Conservation (phyloP, 768 basidiomycete genomes). For the Mycena latifolia region DNA sequence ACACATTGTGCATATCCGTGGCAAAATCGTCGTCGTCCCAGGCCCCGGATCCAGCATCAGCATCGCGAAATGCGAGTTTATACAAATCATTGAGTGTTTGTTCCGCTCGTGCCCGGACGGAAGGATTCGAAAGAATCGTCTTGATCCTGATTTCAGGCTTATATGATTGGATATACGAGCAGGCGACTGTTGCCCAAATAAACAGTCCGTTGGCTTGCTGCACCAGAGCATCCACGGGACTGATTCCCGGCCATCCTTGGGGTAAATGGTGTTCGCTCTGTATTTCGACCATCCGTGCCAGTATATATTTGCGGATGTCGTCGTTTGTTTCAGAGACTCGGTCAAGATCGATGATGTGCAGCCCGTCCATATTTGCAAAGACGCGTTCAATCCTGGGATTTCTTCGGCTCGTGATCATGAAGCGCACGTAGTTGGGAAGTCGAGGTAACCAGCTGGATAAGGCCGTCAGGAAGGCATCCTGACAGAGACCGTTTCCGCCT, state of each 20-base stretch:
- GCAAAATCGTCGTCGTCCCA: slow-evolving; percentile 4
- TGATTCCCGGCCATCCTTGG: background rate
- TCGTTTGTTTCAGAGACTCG: background rate
- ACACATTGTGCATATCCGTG: background rate
- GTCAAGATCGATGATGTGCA: slow-evolving; percentile 9
- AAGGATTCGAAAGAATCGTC: slow-evolving; percentile 5
- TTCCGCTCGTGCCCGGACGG: background rate
- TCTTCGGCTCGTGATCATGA: slow-evolving; percentile 25
- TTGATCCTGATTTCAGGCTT: background rate
- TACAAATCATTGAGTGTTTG: slow-evolving; percentile 10
- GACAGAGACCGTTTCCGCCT: background rate
- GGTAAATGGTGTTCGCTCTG: background rate
- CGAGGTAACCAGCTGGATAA: background rate
- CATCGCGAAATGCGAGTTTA: background rate
- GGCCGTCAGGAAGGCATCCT: slow-evolving; percentile 1
- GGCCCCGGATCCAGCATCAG: slow-evolving; percentile 1
- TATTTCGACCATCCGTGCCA: background rate
- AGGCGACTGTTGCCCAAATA: slow-evolving; percentile 18
- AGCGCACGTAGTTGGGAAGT: slow-evolving; percentile 13
- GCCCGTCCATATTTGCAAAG: background rate
- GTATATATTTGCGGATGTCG: slow-evolving; percentile 17
- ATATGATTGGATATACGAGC: slow-evolving; percentile 11
- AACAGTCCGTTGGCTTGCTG: slow-evolving; percentile 15
- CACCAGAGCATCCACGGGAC: slow-evolving; percentile 8
- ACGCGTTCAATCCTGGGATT: slow-evolving; percentile 2